Evolutionary conservation across 768 basidiomycete genomes (phyloP).

Genomic region (Termitomyces sp.): DNA sequence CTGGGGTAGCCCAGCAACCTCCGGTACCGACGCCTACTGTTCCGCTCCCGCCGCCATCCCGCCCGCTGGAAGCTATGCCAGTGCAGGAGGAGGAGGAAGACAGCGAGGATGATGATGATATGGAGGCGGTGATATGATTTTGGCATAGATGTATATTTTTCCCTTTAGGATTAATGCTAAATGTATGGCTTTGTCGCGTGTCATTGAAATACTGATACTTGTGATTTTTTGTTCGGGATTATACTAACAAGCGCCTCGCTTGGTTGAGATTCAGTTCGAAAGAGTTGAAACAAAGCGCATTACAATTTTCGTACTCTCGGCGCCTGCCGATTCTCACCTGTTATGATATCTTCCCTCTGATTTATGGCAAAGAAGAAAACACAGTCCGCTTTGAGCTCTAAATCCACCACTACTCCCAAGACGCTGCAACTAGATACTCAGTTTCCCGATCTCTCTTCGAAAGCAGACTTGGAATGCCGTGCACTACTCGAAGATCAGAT

Average conservation of each 20-base stretch:
- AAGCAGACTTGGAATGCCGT: constrained; percentile 39
- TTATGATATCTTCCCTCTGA: too few relatives aligned
- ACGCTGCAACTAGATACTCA: not conserved
- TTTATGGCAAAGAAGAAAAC: constrained; percentile 15
- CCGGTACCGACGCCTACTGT: not conserved
- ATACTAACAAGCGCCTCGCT: too few relatives aligned
- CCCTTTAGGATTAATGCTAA: not conserved
- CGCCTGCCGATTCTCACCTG: too few relatives aligned
- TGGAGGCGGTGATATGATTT: constrained; percentile 37
- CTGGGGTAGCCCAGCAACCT: not conserved
- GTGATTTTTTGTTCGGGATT: too few relatives aligned
- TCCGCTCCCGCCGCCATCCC: not conserved
- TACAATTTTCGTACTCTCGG: too few relatives aligned
- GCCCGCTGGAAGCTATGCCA: not conserved
- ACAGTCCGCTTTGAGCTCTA: not conserved
- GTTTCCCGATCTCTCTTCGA: constrained; percentile 40
- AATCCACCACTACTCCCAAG: not conserved
- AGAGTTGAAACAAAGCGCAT: too few relatives aligned
- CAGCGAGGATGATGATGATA: constrained; percentile 36
- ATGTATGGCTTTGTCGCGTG: not conserved
- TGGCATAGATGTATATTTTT: not conserved
- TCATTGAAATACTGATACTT: not conserved
- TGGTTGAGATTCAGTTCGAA: too few relatives aligned
- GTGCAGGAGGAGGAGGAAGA: constrained; percentile 15
- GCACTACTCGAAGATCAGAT: constrained; percentile 61